These are phyloP conservation scores for Dryas drummondii DNA, from an alignment of 306 rosid genomes.

Conservation along the genomic window DNA sequence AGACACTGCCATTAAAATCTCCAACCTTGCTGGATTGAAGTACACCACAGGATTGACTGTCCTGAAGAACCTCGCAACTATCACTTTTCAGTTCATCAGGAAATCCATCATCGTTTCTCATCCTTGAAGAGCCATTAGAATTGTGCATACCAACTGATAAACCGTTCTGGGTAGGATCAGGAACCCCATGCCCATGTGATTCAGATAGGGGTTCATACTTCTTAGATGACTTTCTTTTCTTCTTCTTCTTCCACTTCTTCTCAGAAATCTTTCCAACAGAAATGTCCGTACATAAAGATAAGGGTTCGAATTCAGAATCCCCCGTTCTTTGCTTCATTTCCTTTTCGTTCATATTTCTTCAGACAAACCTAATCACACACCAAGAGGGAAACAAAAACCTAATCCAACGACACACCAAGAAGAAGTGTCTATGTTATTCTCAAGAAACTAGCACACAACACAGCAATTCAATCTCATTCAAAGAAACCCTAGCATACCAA, in stretches of 20 bases:
- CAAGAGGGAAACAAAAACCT: background rate
- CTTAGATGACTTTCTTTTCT: background rate
- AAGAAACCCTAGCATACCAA: background rate
- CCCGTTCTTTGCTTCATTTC: background rate
- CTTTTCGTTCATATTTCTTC: background rate
- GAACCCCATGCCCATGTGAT: background rate
- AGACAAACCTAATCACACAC: background rate
- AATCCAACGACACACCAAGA: background rate
- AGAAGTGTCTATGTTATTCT: background rate
- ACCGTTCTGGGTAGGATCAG: background rate
- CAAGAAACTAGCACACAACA: background rate
- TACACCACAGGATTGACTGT: background rate
- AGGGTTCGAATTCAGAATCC: background rate
- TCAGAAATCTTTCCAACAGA: background rate
- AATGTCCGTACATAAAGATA: background rate
- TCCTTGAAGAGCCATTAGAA: conserved; percentile 3
- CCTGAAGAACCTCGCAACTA: background rate
- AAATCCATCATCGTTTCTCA: background rate
- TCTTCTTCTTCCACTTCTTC: conserved; percentile 9
- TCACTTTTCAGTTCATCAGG: background rate
- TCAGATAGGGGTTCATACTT: background rate
- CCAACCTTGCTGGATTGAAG: conserved; percentile 3
- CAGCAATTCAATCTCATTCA: background rate
- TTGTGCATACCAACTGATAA: background rate
- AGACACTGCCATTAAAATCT: background rate